Percentiles rank a stretch among this genome's conserved stretches.
These are phyloP conservation scores for Neolentinus lepideus DNA, from an alignment of 1,284 basidiomycete species.

Conservation along the genomic window DNA sequence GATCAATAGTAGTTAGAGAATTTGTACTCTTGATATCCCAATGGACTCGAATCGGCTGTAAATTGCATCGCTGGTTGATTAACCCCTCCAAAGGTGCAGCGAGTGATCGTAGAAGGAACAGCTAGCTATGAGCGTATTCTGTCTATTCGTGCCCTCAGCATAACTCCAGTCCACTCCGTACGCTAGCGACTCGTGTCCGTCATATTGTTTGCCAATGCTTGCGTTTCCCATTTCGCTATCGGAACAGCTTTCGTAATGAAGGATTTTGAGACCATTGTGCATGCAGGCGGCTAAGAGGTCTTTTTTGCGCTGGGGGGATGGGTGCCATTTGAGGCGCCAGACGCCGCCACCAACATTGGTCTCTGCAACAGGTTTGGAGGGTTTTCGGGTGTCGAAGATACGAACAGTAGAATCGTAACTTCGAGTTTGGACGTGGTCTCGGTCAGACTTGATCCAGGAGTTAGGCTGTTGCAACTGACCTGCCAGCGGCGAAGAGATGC, in stretches of 20 bases:
- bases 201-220: conserved; percentile 55
- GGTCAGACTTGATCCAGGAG: not conserved
- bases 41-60: too few species aligned
- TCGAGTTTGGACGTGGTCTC: conserved; percentile 1
- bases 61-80: conserved; percentile 10
- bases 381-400: conserved; percentile 80
- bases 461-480: conserved; percentile 34
- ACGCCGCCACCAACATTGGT: conserved; percentile 84
- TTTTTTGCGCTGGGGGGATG: conserved; percentile 43
- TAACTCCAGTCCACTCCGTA: conserved; percentile 97
- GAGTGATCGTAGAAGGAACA: conserved; percentile 96
- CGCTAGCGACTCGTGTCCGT: conserved; percentile 79
- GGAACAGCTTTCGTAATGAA: conserved; percentile 37
- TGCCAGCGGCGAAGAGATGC: conserved; percentile 87
- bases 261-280: conserved; percentile 93
- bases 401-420: conserved; percentile 86
- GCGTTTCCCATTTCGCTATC: conserved; percentile 16
- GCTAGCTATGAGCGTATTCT: conserved; percentile 63
- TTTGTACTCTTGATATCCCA: not conserved
- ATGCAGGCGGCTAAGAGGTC: conserved; percentile 91
- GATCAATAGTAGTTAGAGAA: too few species aligned
- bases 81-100: conserved; percentile 77
- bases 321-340: conserved; percentile 98
- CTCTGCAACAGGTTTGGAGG: conserved; percentile 47
- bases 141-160: conserved; percentile 18